A percentile compares a stretch with the other conserved stretches of the same genome.
Conservation (phyloP, 2,329 filamentous ascomycete species). For the Aureobasidium leucospermi region DNA sequence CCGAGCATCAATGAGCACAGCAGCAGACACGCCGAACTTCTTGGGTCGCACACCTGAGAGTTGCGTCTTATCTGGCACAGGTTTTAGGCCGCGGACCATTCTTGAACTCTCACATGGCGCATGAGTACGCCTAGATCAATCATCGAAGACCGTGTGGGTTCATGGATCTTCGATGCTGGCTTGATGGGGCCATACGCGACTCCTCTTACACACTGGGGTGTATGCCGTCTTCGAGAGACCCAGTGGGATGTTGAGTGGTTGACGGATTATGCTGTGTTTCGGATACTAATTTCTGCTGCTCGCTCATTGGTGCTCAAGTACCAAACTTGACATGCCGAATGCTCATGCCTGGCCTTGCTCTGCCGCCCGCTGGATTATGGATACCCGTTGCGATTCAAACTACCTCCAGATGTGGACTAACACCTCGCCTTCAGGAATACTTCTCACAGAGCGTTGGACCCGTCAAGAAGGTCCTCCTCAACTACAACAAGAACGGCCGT, state of each 20-base stretch:
- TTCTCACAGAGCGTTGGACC: slow-evolving; percentile 80
- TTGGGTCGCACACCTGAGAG: background rate
- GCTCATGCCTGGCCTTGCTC: slow-evolving; percentile 18
- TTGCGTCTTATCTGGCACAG: background rate
- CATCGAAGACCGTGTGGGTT: background rate
- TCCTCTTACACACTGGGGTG: too few relatives aligned
- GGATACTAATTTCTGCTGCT: slow-evolving; percentile 47
- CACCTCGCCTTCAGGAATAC: slow-evolving; percentile 74
- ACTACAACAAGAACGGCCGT: slow-evolving; percentile 84
- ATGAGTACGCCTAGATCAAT: background rate
- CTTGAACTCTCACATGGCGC: too few relatives aligned
- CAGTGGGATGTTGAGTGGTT: background rate
- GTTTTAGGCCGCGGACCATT: background rate
- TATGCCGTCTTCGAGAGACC: too few relatives aligned
- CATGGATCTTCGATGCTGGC: background rate
- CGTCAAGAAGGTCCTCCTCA: slow-evolving; percentile 84
- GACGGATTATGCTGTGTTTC: background rate
- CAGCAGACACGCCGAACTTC: slow-evolving; percentile 27
- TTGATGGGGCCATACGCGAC: background rate
- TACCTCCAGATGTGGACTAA: slow-evolving; percentile 49
- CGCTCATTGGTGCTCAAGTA: slow-evolving; percentile 49
- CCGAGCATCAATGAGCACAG: slow-evolving; percentile 46
- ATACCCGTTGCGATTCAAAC: slow-evolving; percentile 17
- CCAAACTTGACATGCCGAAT: background rate
- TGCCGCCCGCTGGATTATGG: slow-evolving; percentile 22